Evolutionary conservation across 352 stramenopile genomes (phyloP), one percentile per base, ranked within the genome.

Genomic region (Phytophthora colocasiae): DNA sequence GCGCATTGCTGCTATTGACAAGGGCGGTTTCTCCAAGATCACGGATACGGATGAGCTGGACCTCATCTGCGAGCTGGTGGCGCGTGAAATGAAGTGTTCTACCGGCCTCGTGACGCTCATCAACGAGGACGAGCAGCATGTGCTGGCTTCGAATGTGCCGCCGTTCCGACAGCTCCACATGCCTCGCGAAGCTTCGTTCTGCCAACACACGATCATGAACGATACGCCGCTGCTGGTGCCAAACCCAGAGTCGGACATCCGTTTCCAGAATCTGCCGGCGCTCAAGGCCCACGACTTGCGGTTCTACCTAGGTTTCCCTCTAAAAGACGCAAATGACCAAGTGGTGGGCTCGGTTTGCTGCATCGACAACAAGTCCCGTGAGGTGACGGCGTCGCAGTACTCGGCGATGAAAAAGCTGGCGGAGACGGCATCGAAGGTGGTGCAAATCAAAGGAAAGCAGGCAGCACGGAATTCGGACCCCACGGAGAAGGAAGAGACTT

Each of bases 261-360:
- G 85, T n/a, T 93, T 93, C 46, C 69, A 75, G 27, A 71, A 80
- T 52, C 66, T 83, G 36, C 60, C 55, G 11, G 66, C 72, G 1
- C 68, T 76, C 7, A 9, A 54, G 65, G 63, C 58, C 32, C 32
- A 61, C 57, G 51, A 77, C 38, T 39, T 90, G 38, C 66, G 69
- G 32, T 73, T 89, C 17, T 83, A 91, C 51, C 60, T 67, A 17
- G 79, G 75, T 3, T 71, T 85, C n/a, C 69, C 71, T 6, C 66
- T 80, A 4, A 81, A 85, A 7, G 67, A 76, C 12, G 58, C 62
- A 2, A 75, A 89, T 54, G 58, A 85, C 58, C 58, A 69, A 51
- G 61, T 86, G 22, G 83, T 93, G 41, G 85, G 82, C 3, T 81
- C 79, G 2, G 67, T 93, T n/a, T 91, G 82, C 64, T 91, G 80